These are phyloP conservation scores for Dactylellina leptospora DNA, from an alignment of 2,329 filamentous ascomycete genomes.

Conservation along the genomic window DNA sequence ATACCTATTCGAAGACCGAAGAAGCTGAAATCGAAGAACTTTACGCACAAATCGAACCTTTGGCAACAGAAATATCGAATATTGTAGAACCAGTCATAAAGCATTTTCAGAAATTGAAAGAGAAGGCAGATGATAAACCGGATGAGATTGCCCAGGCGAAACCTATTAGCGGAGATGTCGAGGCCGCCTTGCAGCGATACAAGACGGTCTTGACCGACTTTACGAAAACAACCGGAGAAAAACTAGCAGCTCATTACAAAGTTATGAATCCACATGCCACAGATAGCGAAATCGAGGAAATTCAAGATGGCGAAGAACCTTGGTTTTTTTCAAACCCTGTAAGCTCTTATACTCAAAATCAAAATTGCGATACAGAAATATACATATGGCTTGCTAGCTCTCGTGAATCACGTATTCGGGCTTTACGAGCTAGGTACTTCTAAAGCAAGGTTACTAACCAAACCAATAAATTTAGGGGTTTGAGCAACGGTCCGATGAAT, in stretches of 20 bases:
- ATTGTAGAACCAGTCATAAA: background rate
- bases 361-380: background rate
- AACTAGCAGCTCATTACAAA: slow-evolving; percentile 3
- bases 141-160: background rate
- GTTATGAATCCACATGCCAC: slow-evolving; percentile 17
- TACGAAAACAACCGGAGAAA: background rate
- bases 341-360: background rate
- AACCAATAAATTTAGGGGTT: background rate
- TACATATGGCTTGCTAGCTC: too few relatives aligned
- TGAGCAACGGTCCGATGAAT: slow-evolving; percentile 18
- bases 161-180: background rate
- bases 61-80: background rate
- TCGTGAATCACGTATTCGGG: too few relatives aligned
- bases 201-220: background rate
- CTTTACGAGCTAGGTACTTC: too few relatives aligned
- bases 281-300: slow-evolving; percentile 5
- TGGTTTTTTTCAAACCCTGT: slow-evolving; percentile 17
- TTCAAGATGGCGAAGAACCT: slow-evolving; percentile 11
- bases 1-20: background rate
- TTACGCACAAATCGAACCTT: background rate
- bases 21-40: slow-evolving; percentile 14
- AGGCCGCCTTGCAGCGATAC: background rate
- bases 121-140: background rate
- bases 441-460: background rate
- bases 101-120: background rate